These are phyloP conservation scores for Phytophthora sp. DNA, from an alignment of 352 stramenopile genomes.

Conservation along the genomic window DNA sequence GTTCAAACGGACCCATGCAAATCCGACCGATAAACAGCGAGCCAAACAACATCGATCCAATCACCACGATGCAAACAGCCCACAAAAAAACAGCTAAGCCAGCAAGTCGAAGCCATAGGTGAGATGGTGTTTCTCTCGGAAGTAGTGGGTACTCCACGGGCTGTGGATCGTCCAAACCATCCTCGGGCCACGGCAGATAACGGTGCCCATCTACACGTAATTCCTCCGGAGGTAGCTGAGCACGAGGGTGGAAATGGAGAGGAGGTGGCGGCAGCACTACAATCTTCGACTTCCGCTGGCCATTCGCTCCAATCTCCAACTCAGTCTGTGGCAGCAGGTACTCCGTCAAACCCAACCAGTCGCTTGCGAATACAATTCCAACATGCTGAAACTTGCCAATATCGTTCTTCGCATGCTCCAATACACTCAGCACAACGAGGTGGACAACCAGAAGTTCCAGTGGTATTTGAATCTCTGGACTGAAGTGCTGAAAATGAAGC, in stretches of 20 bases:
- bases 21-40: constrained; percentile 72
- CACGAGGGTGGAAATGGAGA: constrained; percentile 82
- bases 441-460: constrained; percentile 96
- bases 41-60: constrained; percentile 71
- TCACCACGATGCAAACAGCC: constrained; percentile 61
- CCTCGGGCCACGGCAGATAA: constrained; percentile 86
- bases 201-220: constrained; percentile 71
- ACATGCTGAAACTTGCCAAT: constrained; percentile 81
- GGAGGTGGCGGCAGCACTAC: constrained; percentile 71
- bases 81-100: constrained; percentile 64
- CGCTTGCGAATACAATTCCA: constrained; percentile 62
- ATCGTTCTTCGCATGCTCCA: constrained; percentile 92
- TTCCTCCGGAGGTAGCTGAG: constrained; percentile 70
- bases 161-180: constrained; percentile 73
- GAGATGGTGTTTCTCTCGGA: constrained; percentile 51
- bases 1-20: constrained; percentile 76
- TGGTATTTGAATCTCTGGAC: constrained; percentile 94
- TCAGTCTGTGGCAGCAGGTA: constrained; percentile 71
- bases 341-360: constrained; percentile 70
- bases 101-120: constrained; percentile 60
- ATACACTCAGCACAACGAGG: constrained; percentile 93
- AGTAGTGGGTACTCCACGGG: constrained; percentile 79
- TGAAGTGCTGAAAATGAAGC: constrained; percentile 93
- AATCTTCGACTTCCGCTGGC: constrained; percentile 38
- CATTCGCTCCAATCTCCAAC: constrained; percentile 41